These are phyloP conservation scores for Micractinium sp. DNA, from an alignment of 139 green algal species.

Conservation along the genomic window DNA sequence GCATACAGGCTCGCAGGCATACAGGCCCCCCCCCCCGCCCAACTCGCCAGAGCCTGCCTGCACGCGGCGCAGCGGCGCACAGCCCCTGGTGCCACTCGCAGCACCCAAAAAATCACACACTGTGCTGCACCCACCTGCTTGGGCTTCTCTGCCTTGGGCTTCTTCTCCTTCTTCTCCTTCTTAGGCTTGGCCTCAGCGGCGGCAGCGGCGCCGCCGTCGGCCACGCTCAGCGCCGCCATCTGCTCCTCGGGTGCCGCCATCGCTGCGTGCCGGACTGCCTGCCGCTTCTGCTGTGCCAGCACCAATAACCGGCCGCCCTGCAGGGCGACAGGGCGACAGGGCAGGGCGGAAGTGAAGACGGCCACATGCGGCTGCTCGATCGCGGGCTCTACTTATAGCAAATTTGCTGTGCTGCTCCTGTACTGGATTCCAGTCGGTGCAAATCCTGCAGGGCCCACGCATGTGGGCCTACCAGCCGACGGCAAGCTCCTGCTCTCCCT, in stretches of 20 bases:
- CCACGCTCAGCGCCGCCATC: constrained; percentile 26
- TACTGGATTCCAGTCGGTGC: too few species aligned
- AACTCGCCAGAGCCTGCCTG: neutral
- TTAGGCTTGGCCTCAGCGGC: constrained; percentile 42
- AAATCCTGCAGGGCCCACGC: too few species aligned
- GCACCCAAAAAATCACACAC: too few species aligned
- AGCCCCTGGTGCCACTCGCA: neutral
- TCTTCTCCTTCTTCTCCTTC: constrained; percentile 74
- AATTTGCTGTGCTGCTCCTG: too few species aligned
- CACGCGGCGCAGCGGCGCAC: neutral
- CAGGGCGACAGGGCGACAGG: too few species aligned
- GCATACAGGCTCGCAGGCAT: too few species aligned
- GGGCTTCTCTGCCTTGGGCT: constrained; percentile 57
- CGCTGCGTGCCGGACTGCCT: constrained; percentile 1
- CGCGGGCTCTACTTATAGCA: too few species aligned
- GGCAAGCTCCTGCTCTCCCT: too few species aligned
- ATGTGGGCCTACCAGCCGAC: too few species aligned
- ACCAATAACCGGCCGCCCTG: neutral
- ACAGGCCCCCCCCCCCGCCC: too few species aligned
- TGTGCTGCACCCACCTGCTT: neutral
- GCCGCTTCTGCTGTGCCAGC: neutral
- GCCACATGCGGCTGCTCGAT: too few species aligned
- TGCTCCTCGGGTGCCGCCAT: constrained; percentile 30
- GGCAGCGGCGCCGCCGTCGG: neutral
- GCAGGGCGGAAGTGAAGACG: too few species aligned